phyloP scores from a whole-genome alignment of 2,329 filamentous ascomycete genomes.

The Cryphonectria radicalis region DNA sequence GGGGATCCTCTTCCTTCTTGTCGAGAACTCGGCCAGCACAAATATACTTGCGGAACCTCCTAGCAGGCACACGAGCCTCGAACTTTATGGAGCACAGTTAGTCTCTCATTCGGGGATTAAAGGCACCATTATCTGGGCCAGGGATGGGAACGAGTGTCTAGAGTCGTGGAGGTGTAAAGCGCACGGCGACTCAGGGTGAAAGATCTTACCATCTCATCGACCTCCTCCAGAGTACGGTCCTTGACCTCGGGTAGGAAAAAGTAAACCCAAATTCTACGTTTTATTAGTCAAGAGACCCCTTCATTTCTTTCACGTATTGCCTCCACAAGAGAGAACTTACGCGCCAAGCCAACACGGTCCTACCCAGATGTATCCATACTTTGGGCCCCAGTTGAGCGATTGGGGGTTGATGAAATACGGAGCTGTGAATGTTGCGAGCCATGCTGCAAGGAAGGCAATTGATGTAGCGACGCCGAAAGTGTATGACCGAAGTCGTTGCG shows the following conservation, averaged over 20 bases:
- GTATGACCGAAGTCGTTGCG: conserved; percentile 58
- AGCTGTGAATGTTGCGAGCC: conserved; percentile 61
- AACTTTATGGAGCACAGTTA: conserved; percentile 31
- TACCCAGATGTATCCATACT: conserved; percentile 62
- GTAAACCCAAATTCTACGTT: conserved; percentile 43
- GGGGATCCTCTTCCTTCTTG: conserved; percentile 21
- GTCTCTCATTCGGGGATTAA: conserved; percentile 17
- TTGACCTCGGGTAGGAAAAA: conserved; percentile 59
- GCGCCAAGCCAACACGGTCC: conserved; percentile 41
- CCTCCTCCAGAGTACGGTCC: conserved; percentile 56
- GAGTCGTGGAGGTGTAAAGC: background rate
- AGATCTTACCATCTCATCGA: conserved; percentile 56
- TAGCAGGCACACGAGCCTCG: conserved; percentile 45
- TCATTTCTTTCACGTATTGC: background rate
- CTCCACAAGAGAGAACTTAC: conserved; percentile 26
- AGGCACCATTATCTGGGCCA: background rate
- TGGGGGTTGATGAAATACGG: conserved; percentile 63
- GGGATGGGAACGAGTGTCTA: background rate
- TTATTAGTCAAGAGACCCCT: background rate
- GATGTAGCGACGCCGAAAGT: conserved; percentile 61
- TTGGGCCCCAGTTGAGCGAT: conserved; percentile 59
- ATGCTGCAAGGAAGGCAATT: conserved; percentile 58
- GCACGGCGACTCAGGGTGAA: no score
- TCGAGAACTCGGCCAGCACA: conserved; percentile 32
- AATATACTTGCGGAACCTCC: conserved; percentile 47